Evolutionary conservation across 2,329 filamentous ascomycete genomes (phyloP), one percentile per base, ranked within the genome.

Genomic region (Ilyonectria sp.): DNA sequence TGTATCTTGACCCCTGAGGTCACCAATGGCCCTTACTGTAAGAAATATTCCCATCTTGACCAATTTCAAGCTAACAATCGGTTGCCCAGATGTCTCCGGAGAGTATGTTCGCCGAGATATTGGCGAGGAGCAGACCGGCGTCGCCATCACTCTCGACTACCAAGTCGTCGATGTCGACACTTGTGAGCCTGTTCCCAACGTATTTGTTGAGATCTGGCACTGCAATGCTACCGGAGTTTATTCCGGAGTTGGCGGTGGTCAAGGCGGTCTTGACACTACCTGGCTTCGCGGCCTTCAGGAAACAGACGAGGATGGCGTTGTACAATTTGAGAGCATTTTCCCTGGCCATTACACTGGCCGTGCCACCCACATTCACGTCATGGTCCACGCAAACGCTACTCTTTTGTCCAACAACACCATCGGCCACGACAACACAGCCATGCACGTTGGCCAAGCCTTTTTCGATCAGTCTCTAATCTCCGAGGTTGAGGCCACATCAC

Each of bases 361-460:
- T 40, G 75, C 83, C 13, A 79, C 76, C 4, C 83, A 85, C 72
- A 67, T 60, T n/a, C 83, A 85, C 72, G 69, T 82, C 43, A 75
- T 82, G 62, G 75, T 77, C 82, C 85, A 82, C 53, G 54, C 57
- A 31, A 70, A 69, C 43, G 75, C 78, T 13, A 76, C 76, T n/a
- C 73, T 83, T 19, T 79, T 83, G 56, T 65, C 80, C 59, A 88
- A 89, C 78, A 81, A 82, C 69, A 89, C 86, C 64, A 62, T 68
- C 26, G 61, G 60, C 6, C 46, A 61, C 17, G 40, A 61, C 21
- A 55, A 44, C 6, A 56, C 80, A 35, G 83, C 86, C 53, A 84
- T 85, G 2, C 88, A 91, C 77, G 84, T 90, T 35, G 89, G 89
- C n/a, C 89, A 91, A 77, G 66, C 91, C 88, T 82, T 88, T 90